Evolutionary conservation across 768 basidiomycete genomes (phyloP).

Genomic region (Galerina marginata): DNA sequence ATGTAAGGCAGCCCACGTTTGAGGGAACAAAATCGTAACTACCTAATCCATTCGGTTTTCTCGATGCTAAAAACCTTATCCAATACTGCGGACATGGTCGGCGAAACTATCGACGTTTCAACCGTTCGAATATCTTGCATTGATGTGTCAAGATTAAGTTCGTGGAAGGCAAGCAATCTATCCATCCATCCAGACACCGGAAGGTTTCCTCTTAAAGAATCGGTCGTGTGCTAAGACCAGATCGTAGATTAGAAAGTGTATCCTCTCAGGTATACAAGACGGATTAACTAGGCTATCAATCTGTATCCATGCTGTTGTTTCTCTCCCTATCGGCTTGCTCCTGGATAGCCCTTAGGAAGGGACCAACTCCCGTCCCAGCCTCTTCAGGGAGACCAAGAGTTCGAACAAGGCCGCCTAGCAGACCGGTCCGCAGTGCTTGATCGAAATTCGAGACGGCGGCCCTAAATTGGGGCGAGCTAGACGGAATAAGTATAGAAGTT

Average conservation of each 20-base stretch:
- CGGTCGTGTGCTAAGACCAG: no score
- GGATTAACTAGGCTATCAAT: constrained; percentile 11
- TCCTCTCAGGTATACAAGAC: not conserved
- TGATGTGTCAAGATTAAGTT: constrained; percentile 7
- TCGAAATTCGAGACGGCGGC: constrained; percentile 81
- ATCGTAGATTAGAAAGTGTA: not conserved
- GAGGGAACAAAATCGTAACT: constrained; percentile 14
- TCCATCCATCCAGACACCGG: no score
- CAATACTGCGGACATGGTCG: not conserved
- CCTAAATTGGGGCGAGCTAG: constrained; percentile 81
- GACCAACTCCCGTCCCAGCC: constrained; percentile 77
- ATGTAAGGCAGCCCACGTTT: constrained; percentile 13
- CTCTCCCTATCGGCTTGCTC: constrained; percentile 69
- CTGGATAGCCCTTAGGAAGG: constrained; percentile 81
- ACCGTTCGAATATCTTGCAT: not conserved
- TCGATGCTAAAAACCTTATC: not conserved
- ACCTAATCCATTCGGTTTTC: not conserved
- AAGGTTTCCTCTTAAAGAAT: not conserved
- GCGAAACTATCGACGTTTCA: not conserved
- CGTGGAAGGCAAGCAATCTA: not conserved
- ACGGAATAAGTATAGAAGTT: constrained; percentile 2
- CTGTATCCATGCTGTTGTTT: constrained; percentile 77
- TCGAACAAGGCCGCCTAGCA: constrained; percentile 75
- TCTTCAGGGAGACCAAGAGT: constrained; percentile 84
- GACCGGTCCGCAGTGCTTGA: constrained; percentile 81